Conservation (phyloP, 306 rosid genomes). For the Trifolium subterraneum region DNA sequence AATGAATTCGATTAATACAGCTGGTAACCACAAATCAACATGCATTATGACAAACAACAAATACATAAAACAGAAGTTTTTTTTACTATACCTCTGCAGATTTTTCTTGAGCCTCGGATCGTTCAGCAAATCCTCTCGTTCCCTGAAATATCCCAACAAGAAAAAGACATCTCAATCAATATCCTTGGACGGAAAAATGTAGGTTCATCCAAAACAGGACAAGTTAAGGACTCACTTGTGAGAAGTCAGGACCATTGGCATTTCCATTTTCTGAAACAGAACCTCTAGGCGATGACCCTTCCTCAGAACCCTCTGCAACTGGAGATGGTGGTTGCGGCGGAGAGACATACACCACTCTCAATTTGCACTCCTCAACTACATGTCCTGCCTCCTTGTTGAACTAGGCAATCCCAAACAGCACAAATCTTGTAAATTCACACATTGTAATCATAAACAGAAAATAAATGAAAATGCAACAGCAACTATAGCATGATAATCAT, state of each 20-base stretch:
- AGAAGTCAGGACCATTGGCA: conserved; percentile 54
- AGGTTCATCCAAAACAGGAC: conserved; percentile 30
- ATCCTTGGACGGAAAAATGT: neutral
- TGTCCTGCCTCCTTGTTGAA: conserved; percentile 93
- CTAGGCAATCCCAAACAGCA: conserved; percentile 56
- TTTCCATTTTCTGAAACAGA: conserved; percentile 87
- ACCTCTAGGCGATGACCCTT: conserved; percentile 94
- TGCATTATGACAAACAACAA: conserved; percentile 13
- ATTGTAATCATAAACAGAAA: conserved; percentile 29
- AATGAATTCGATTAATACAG: neutral
- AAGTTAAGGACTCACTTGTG: conserved; percentile 60
- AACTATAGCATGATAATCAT: conserved; percentile 37
- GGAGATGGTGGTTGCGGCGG: conserved; percentile 99
- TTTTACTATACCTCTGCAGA: conserved; percentile 70
- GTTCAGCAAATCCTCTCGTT: conserved; percentile 60
- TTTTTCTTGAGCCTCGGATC: conserved; percentile 60
- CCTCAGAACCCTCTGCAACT: conserved; percentile 94
- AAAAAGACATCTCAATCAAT: conserved; percentile 37
- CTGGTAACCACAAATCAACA: conserved; percentile 10
- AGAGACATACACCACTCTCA: conserved; percentile 86
- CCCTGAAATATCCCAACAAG: conserved; percentile 55
- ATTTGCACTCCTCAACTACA: conserved; percentile 90
- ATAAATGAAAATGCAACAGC: conserved; percentile 22
- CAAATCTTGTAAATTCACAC: conserved; percentile 41
- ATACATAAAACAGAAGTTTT: neutral